Percentiles rank a stretch among this genome's conserved stretches.
phyloP scores from a whole-genome alignment of 495 filamentous ascomycete species.

The Patellaria atrata region DNA sequence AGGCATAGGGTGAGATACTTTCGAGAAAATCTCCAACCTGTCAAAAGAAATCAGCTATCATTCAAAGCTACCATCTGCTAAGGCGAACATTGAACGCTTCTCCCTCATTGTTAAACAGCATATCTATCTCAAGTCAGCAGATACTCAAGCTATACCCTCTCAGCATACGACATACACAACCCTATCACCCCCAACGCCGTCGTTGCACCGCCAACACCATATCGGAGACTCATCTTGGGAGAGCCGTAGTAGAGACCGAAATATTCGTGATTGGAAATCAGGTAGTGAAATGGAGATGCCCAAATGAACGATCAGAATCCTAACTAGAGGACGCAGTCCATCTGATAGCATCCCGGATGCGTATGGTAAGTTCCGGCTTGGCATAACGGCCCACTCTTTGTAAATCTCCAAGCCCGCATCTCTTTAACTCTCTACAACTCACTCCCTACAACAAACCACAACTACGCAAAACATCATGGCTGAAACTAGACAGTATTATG shows the following conservation, averaged over 20 bases:
- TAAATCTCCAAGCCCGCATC: neutral
- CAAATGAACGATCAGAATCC: constrained; percentile 3
- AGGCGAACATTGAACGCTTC: constrained; percentile 84
- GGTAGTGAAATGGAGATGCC: constrained; percentile 2
- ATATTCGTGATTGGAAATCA: constrained; percentile 2
- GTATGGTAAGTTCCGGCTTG: neutral
- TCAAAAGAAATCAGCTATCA: constrained; percentile 3
- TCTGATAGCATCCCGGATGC: constrained; percentile 4
- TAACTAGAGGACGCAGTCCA: no score
- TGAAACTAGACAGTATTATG: constrained; percentile 54
- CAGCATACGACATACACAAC: constrained; percentile 50
- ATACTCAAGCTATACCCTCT: constrained; percentile 10
- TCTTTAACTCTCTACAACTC: constrained; percentile 7
- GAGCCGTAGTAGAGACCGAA: constrained; percentile 1
- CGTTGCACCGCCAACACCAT: constrained; percentile 55
- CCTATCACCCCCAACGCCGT: constrained; percentile 68
- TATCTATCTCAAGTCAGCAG: constrained; percentile 48
- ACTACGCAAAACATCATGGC: constrained; percentile 19
- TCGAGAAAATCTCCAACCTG: constrained; percentile 92
- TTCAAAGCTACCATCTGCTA: constrained; percentile 2
- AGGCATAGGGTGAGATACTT: constrained; percentile 83
- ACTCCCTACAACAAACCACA: constrained; percentile 1
- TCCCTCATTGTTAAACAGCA: constrained; percentile 93
- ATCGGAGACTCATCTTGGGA: constrained; percentile 33
- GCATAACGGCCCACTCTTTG: neutral